Conservation (phyloP, 2,329 filamentous ascomycete species). For the Fusarium sp. region DNA sequence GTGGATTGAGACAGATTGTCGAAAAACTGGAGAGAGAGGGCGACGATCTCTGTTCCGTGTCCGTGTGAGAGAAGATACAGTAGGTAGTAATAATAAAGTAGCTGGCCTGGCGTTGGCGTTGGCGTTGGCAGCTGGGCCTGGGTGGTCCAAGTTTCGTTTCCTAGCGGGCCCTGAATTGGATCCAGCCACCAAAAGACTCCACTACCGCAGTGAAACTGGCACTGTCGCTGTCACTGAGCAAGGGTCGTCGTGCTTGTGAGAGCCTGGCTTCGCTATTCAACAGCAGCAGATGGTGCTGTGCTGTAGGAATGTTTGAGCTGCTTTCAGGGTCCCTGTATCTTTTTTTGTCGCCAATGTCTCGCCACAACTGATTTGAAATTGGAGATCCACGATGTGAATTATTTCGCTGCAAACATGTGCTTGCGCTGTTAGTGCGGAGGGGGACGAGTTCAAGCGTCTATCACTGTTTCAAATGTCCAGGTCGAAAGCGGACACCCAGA, state of each 20-base stretch:
- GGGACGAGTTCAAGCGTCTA: slow-evolving; percentile 20
- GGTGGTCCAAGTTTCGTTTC: slow-evolving; percentile 50
- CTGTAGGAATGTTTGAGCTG: background rate
- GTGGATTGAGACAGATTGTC: slow-evolving; percentile 13
- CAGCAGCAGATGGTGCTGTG: slow-evolving; percentile 2
- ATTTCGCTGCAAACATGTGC: background rate
- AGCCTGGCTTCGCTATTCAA: slow-evolving; percentile 13
- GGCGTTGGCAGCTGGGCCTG: slow-evolving; percentile 12
- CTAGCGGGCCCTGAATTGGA: slow-evolving; percentile 33
- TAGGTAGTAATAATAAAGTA: slow-evolving; percentile 29
- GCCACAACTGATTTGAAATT: background rate
- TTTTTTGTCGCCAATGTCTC: background rate
- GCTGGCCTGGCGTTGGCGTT: slow-evolving; percentile 8
- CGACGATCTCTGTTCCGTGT: slow-evolving; percentile 44
- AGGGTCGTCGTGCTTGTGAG: slow-evolving; percentile 2
- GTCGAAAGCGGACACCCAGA: slow-evolving; percentile 13
- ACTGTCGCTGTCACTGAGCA: slow-evolving; percentile 22
- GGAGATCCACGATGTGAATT: background rate
- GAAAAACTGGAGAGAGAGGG: slow-evolving; percentile 42
- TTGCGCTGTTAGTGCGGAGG: slow-evolving; percentile 8
- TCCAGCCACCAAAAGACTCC: slow-evolving; percentile 36
- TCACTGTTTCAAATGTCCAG: slow-evolving; percentile 21
- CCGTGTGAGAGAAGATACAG: slow-evolving; percentile 21
- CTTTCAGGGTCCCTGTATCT: slow-evolving; percentile 5
- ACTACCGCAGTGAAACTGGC: slow-evolving; percentile 28